These are phyloP conservation scores for Claviceps maximensis DNA, from an alignment of 2,329 filamentous ascomycete species.

Conservation along the genomic window DNA sequence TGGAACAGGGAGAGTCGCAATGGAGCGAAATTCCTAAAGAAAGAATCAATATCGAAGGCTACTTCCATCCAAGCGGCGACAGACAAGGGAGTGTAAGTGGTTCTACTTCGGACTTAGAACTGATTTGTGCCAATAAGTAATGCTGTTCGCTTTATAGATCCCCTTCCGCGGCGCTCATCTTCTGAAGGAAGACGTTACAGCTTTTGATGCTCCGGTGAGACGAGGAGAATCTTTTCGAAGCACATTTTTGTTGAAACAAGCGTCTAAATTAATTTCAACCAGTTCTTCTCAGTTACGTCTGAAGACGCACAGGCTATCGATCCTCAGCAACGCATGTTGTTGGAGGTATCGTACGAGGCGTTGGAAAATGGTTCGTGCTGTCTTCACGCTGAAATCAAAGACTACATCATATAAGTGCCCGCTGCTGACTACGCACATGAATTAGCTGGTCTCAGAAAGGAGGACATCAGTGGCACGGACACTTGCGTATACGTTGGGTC, in stretches of 20 bases:
- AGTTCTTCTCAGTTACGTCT: slow-evolving; percentile 39
- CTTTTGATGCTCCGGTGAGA: slow-evolving; percentile 36
- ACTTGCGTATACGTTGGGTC: slow-evolving; percentile 37
- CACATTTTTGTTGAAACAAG: not conserved
- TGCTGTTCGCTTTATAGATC: slow-evolving; percentile 19
- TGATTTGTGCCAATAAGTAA: slow-evolving; percentile 3
- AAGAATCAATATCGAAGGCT: slow-evolving; percentile 38
- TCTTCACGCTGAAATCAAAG: not conserved
- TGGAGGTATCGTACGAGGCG: slow-evolving; percentile 38
- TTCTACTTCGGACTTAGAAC: not conserved
- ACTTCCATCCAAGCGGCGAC: slow-evolving; percentile 38
- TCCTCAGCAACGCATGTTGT: slow-evolving; percentile 37
- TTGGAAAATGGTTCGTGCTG: slow-evolving; percentile 31
- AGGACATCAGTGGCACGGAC: slow-evolving; percentile 29
- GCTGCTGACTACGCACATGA: not conserved
- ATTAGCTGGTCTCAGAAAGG: slow-evolving; percentile 29
- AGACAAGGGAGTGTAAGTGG: slow-evolving; percentile 33
- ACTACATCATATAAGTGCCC: not conserved
- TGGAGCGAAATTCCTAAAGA: slow-evolving; percentile 35
- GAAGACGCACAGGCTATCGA: slow-evolving; percentile 40
- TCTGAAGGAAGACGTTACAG: slow-evolving; percentile 30
- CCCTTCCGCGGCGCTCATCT: slow-evolving; percentile 38
- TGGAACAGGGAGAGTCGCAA: slow-evolving; percentile 28
- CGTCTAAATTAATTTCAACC: not conserved
- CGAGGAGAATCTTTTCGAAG: not conserved